Percentiles rank a stretch among this genome's conserved stretches.
These are phyloP conservation scores for Mycena galericulata DNA, from an alignment of 768 basidiomycete genomes.

Conservation along the genomic window DNA sequence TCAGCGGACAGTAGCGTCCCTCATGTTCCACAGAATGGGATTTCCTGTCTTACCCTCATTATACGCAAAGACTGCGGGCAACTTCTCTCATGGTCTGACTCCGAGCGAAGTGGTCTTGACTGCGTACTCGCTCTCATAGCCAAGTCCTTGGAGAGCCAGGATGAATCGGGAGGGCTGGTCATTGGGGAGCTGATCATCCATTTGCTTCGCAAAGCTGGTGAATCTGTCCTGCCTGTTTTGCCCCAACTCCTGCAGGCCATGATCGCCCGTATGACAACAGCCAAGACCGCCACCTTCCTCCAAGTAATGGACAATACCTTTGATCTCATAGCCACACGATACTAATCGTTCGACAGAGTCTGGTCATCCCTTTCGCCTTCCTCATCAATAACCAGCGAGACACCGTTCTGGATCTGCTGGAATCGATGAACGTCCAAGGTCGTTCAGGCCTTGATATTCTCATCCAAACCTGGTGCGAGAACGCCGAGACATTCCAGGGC, in stretches of 20 bases:
- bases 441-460: conserved; percentile 85
- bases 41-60: conserved; percentile 83
- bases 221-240: conserved; percentile 84
- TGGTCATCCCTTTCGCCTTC: conserved; percentile 94
- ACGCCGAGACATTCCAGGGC: conserved; percentile 93
- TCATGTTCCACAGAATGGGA: conserved; percentile 73
- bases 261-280: conserved; percentile 81
- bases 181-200: conserved; percentile 97
- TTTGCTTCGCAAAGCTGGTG: conserved; percentile 85
- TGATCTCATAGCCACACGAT: background rate
- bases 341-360: conserved; percentile 62
- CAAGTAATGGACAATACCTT: conserved; percentile 68
- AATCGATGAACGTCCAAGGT: conserved; percentile 69
- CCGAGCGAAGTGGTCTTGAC: conserved; percentile 80
- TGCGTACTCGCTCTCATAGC: conserved; percentile 82
- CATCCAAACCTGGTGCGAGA: conserved; percentile 95
- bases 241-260: conserved; percentile 90
- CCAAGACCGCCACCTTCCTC: conserved; percentile 91
- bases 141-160: conserved; percentile 78
- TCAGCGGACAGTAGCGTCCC: background rate
- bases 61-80: conserved; percentile 91
- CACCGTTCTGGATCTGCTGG: conserved; percentile 81
- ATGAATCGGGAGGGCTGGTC: conserved; percentile 93
- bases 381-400: conserved; percentile 89
- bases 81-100: conserved; percentile 80